Evolutionary conservation across 1,139 yeast genomes (phyloP), one percentile per base, ranked within the genome.

Genomic region (Trichomonascaceae sp.): DNA sequence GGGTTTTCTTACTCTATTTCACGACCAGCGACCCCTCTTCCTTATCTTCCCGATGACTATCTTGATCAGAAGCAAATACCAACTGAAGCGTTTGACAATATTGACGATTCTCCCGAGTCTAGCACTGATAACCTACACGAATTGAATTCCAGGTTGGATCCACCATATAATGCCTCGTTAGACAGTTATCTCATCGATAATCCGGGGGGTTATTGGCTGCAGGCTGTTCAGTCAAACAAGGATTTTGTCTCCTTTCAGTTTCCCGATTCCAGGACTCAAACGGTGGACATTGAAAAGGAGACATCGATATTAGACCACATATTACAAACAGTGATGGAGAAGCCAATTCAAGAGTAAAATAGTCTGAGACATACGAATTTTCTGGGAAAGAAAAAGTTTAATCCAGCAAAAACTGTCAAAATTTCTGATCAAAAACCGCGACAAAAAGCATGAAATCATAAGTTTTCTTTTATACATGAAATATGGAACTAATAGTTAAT

Each of bases 241-340:
- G 56, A 51, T 18, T 53, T 52, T 44, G 49, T 54, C 30, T 53
- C 54, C 19, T 55, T 53, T 32, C 56, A 49, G 24, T 30, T 27
- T 43, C 30, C 17, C 17, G 47, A 53, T 12, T 49, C 55, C 7
- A 55, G 49, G 12, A 45, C 46, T 9, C 53, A 53, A 3, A 43
- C 49, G 27, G 45, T 56, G 49, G 50, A 58, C 44, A 52, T 54
- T 10, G 55, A 57, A 38, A 57, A 57, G 43, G 60, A 86, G 85
- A 58, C 83, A 86, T 58, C 89, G 89, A 66, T 87, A 84, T 69
- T 85, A 87, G 66, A 86, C 85, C 84, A 86, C 80, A 73, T 86
- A 91, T 64, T 83, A 81, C 82, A 87, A 81, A 75, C 86, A 81
- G 61, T 82, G 84, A 70, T 82, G 47, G 52, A 50, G 36, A 43